A percentile compares a stretch with the other conserved stretches of the same genome.
These are phyloP conservation scores for Lactarius quietus DNA, from an alignment of 768 basidiomycete genomes.

Conservation along the genomic window DNA sequence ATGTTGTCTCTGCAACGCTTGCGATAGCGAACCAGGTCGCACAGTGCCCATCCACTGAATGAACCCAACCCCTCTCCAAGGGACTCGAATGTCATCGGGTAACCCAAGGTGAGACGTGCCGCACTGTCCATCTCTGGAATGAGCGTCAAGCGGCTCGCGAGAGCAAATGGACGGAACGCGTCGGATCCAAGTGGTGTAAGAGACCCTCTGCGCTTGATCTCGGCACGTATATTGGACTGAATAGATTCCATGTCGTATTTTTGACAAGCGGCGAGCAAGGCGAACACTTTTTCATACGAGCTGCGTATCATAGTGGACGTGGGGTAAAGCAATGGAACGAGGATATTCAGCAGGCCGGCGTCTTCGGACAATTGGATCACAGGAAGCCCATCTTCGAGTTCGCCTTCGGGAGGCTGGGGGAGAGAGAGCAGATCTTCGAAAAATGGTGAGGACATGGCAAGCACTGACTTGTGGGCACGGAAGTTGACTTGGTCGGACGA, in stretches of 20 bases:
- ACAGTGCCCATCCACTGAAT: not conserved
- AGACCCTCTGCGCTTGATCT: not conserved
- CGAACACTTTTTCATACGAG: not conserved
- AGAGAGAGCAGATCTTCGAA: not conserved
- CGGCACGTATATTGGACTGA: not conserved
- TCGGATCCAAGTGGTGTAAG: not conserved
- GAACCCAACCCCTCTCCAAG: not conserved
- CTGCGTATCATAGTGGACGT: not conserved
- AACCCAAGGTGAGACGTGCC: not conserved
- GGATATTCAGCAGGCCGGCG: constrained; percentile 8
- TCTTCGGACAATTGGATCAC: constrained; percentile 17
- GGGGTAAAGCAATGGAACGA: constrained; percentile 5
- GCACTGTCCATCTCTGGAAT: not conserved
- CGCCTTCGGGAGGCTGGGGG: not conserved
- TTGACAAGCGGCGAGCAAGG: constrained; percentile 21
- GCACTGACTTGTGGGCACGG: constrained; percentile 31
- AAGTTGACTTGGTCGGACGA: constrained; percentile 32
- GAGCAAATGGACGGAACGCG: not conserved
- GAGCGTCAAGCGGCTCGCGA: not conserved
- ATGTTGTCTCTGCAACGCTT: not conserved
- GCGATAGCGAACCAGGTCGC: not conserved
- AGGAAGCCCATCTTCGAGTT: constrained; percentile 9
- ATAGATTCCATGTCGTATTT: not conserved
- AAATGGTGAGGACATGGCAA: constrained; percentile 16
- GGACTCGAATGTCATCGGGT: not conserved